Conservation (phyloP, 73 alveolate species). For the Paramecium pentaurelia region DNA sequence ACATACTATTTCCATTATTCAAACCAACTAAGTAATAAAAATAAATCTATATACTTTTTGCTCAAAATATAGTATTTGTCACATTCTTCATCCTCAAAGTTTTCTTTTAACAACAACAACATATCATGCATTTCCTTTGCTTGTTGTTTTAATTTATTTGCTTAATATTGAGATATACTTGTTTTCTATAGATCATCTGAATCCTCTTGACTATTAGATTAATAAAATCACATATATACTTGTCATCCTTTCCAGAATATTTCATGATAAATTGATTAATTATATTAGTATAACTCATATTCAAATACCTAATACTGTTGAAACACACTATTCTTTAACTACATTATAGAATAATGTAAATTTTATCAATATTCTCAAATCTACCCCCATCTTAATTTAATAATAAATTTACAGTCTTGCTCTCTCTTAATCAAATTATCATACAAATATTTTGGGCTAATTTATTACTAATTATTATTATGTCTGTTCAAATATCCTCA, state of each 20-base stretch:
- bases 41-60: neutral
- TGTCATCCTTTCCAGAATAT: neutral
- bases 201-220: neutral
- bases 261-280: neutral
- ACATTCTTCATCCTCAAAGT: neutral
- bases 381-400: neutral
- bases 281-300: neutral
- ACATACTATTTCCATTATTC: neutral
- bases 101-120: neutral
- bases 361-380: neutral
- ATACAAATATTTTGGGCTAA: neutral
- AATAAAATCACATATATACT: neutral
- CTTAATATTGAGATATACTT: neutral
- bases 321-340: neutral
- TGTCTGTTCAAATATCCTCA: neutral
- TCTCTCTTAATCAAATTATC: neutral
- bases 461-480: neutral
- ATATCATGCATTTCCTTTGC: neutral
- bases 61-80: constrained; percentile 2
- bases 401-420: neutral
- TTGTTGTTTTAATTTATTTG: neutral
- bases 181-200: neutral
- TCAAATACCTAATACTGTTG: neutral
- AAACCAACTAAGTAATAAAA: neutral
- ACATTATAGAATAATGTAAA: neutral